Conservation (phyloP, 768 basidiomycete species). For the Hortiboletus flavorubellus region DNA sequence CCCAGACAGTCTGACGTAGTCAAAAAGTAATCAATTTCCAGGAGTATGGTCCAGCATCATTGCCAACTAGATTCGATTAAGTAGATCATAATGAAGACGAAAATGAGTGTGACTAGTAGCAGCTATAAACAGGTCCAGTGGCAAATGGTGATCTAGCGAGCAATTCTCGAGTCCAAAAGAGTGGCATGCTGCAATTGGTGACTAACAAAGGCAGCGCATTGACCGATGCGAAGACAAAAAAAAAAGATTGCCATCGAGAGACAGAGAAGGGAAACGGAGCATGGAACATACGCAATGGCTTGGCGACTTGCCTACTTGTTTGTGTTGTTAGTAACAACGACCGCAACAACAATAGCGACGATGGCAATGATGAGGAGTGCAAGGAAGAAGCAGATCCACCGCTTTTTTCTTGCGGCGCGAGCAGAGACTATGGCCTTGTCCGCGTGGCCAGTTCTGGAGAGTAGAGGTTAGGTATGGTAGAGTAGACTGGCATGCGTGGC, state of each 20-base stretch:
- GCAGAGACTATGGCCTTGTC: constrained; percentile 86
- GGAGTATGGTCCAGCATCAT: constrained; percentile 13
- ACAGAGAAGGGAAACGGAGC: neutral
- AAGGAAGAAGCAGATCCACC: constrained; percentile 94
- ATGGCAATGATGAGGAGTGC: constrained; percentile 63
- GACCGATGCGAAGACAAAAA: constrained; percentile 11
- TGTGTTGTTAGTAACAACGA: constrained; percentile 49
- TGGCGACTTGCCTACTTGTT: constrained; percentile 27
- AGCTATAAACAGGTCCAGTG: constrained; percentile 1
- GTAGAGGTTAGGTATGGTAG: neutral
- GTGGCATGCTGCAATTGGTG: constrained; percentile 5
- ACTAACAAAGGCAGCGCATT: constrained; percentile 1
- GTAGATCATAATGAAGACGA: constrained; percentile 21
- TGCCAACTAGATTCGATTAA: constrained; percentile 28
- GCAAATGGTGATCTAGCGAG: constrained; percentile 13
- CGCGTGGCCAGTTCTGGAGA: constrained; percentile 69
- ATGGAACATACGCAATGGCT: neutral
- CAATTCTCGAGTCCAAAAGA: constrained; percentile 22
- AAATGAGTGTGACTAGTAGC: constrained; percentile 16
- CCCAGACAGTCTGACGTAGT: neutral
- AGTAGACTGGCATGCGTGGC: constrained; percentile 15
- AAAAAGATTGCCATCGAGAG: neutral
- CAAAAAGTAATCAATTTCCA: constrained; percentile 6
- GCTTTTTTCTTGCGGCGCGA: constrained; percentile 86
- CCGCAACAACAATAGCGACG: constrained; percentile 58